Base-by-base conservation (phyloP, 345 rosid species). In the Lepidium sativum region DNA sequence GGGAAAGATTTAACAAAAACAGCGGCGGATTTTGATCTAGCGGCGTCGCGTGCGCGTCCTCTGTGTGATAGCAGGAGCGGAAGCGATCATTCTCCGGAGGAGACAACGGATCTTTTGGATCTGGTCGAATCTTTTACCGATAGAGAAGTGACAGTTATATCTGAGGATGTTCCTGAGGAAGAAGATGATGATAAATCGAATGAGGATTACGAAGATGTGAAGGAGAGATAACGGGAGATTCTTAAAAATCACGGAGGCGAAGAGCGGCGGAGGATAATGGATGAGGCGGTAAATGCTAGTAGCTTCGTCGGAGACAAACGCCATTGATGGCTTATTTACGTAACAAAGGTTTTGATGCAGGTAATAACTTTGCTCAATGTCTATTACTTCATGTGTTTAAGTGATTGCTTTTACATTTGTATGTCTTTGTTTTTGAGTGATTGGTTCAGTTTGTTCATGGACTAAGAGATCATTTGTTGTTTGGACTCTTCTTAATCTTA, bases 41-140 rank as follows among this genome's bases (percentile, higher is more conserved):
- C 41, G 51, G 71, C 65, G 51, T 77, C 77, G 35, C 71, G 68
- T 54, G 70, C 52, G 21, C 65, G 55, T 16, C 61, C 75, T 29
- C 73, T 69, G 5, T 81, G 83, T 63, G 79, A 77, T 73, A 83
- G 92, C 74, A 94, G 92, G 71, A 84, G 97, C 38, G 86, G 92
- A 8, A 94, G 96, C 54, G 91, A 85, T 55, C 83, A 82, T 62
- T 83, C 66, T n/a, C 62, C 80, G 4, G 83, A 80, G 10, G 76
- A 73, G 27, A 53, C 71, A 5, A 34, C 56, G 6, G 85, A 92
- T 79, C 83, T 92, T 8, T 86, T 83, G 6, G 85, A 84, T 61
- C 84, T 94, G 15, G 91, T 90, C 7, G 84, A 86, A 23, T 90
- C 89, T 34, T 94, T 83, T 65, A 72, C 90, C 2, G 95, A 90